Evolutionary conservation across 108 stramenopile species (phyloP).

Genomic region (Stephanodiscus minutulus): DNA sequence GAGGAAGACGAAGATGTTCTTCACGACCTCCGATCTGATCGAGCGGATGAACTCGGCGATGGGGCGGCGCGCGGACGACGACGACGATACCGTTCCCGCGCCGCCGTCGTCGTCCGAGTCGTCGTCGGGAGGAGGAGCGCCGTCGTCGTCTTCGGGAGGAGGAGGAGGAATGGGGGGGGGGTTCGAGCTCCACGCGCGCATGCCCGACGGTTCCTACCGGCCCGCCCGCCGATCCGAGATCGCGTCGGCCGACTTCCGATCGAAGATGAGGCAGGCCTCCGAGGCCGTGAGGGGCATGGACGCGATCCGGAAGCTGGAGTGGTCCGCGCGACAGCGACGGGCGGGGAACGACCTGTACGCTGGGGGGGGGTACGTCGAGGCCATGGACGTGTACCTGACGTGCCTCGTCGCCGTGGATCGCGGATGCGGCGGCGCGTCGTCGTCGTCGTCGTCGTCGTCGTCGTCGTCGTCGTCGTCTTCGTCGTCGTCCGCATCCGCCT

Average conservation of each 20-base stretch:
- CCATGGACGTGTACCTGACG: conserved; percentile 89
- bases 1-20: conserved; percentile 42
- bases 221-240: conserved; percentile 58
- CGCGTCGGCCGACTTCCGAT: conserved; percentile 69
- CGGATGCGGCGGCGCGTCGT: not conserved
- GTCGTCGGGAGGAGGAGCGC: not conserved
- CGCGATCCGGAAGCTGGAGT: conserved; percentile 53
- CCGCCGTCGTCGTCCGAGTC: not conserved
- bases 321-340: conserved; percentile 66
- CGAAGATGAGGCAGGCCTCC: conserved; percentile 68
- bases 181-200: conserved; percentile 76
- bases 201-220: conserved; percentile 79
- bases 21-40: conserved; percentile 56
- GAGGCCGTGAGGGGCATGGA: conserved; percentile 43
- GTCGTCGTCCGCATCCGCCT: too few relatives aligned
- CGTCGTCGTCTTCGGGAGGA: not conserved
- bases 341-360: conserved; percentile 70
- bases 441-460: not conserved
- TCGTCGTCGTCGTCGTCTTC: too few relatives aligned
- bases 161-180: conserved; percentile 11
- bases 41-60: conserved; percentile 49
- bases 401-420: conserved; percentile 72
- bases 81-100: conserved; percentile 1
- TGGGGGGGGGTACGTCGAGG: conserved; percentile 61
- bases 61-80: conserved; percentile 12